Conservation (phyloP, 140 eudicot genomes). For the Artemisia princeps region DNA sequence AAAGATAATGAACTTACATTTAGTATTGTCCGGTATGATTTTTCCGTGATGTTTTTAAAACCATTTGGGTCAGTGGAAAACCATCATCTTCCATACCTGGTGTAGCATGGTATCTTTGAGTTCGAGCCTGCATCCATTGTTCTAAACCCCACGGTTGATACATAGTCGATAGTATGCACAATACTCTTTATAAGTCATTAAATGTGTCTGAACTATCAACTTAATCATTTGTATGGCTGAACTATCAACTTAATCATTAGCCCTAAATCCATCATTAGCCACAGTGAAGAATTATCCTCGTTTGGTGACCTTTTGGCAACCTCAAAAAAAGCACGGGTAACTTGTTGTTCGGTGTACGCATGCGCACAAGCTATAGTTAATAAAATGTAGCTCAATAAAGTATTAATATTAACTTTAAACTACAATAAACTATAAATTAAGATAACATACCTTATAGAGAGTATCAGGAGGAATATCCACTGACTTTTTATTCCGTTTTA, state of each 20-base stretch:
- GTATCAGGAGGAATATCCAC: slow-evolving; percentile 29
- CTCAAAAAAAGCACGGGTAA: slow-evolving; percentile 47
- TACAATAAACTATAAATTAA: not conserved
- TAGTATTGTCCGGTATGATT: slow-evolving; percentile 20
- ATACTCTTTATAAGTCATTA: slow-evolving; percentile 50
- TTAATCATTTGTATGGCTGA: slow-evolving; percentile 30
- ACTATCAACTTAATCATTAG: slow-evolving; percentile 66
- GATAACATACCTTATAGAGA: slow-evolving; percentile 58
- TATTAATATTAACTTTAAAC: not conserved
- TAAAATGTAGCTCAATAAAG: not conserved
- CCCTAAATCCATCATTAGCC: slow-evolving; percentile 50
- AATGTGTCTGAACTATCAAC: slow-evolving; percentile 17
- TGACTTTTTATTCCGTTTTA: too few species aligned
- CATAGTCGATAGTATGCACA: slow-evolving; percentile 25
- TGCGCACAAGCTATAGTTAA: slow-evolving; percentile 41
- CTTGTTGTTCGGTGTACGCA: slow-evolving; percentile 68
- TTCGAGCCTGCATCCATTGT: slow-evolving; percentile 63
- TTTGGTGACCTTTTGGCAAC: slow-evolving; percentile 37
- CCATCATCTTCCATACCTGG: slow-evolving; percentile 52
- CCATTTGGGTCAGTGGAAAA: slow-evolving; percentile 47
- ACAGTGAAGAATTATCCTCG: slow-evolving; percentile 50
- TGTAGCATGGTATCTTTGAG: slow-evolving; percentile 64
- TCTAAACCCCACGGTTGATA: slow-evolving; percentile 58
- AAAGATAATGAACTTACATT: slow-evolving; percentile 31
- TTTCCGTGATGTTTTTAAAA: slow-evolving; percentile 23